Evolutionary conservation across 2,329 filamentous ascomycete species (phyloP), one percentile per base, ranked within the genome.

Genomic region (Cytospora leucostoma): DNA sequence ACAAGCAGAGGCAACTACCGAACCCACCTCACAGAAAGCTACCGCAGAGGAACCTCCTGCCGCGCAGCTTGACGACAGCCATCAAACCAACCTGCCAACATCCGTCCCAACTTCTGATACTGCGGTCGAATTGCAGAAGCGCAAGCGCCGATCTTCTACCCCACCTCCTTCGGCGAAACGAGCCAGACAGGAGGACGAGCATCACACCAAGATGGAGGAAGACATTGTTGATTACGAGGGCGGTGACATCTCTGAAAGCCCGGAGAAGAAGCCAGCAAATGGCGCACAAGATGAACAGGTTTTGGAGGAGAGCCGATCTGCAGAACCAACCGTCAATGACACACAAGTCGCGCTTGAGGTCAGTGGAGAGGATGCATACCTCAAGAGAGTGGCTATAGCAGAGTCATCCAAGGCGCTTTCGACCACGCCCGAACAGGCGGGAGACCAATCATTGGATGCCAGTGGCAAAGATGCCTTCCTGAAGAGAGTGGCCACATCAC

Each of bases 111-210:
- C 57, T 37, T 77, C 38, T 80, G 84, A 66, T 32, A 50, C 50
- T 19, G 55, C 34, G 17, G 38, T 56, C 38, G 61, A 66, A 32
- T 55, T 66, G 49, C 84, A 84, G 68, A 90, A 88, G 74, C 82
- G 88, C 66, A 91, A 90, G 74, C 84, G 87, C 68, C 82, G 87
- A 68, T 91, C 87, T 51, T 79, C 80, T 62, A 90, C 82, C 62
- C 88, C 88, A 40, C 78, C 82, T 21, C 84, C 84, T 10, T 81
- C 79, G 11, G 75, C 78, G 32, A 80, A 85, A 62, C 81, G 84
- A 15, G 74, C 81, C 55, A 78, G 80, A 37, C 52, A 78, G 77
- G 57, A 89, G 57, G 32, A 35, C 53, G 49, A 65, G 49, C 61
- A 33, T 54, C 62, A 59, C 52, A 53, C 62, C 21, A 65, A 68